Evolutionary conservation across 2,329 filamentous ascomycete genomes (phyloP).

Genomic region (Thielaviopsis euricoi): DNA sequence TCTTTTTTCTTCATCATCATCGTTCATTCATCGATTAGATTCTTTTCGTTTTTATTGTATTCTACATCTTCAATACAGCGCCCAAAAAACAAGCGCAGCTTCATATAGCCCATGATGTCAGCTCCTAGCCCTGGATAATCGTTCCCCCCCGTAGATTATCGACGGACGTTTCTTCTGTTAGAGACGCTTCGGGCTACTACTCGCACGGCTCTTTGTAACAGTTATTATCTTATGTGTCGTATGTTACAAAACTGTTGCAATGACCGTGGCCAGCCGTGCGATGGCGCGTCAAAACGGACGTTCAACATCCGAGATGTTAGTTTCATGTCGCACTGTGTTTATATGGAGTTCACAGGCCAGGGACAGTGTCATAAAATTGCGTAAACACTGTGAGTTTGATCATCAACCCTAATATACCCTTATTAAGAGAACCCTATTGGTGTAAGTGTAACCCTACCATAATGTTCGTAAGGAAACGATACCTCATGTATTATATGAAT

Average conservation of each 20-base stretch:
- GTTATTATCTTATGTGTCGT: background rate
- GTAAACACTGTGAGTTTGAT: background rate
- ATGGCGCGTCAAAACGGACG: background rate
- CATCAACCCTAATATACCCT: background rate
- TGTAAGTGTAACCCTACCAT: background rate
- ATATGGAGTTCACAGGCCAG: too few species aligned
- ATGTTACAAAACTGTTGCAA: conserved; percentile 19
- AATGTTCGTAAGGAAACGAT: background rate
- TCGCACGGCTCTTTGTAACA: background rate
- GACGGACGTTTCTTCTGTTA: background rate
- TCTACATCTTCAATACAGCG: background rate
- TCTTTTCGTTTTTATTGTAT: background rate
- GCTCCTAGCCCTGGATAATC: background rate
- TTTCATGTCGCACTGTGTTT: background rate
- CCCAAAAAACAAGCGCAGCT: background rate
- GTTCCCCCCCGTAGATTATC: background rate
- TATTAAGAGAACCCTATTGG: background rate
- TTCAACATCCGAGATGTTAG: background rate
- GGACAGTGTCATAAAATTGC: background rate
- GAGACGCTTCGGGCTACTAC: background rate
- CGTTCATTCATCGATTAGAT: too few species aligned
- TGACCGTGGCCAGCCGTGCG: conserved; percentile 10
- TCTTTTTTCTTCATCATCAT: too few species aligned
- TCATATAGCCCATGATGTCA: too few species aligned
- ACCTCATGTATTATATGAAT: too few species aligned